Conservation (phyloP, 2,329 filamentous ascomycete species). For the Botrytis porri region DNA sequence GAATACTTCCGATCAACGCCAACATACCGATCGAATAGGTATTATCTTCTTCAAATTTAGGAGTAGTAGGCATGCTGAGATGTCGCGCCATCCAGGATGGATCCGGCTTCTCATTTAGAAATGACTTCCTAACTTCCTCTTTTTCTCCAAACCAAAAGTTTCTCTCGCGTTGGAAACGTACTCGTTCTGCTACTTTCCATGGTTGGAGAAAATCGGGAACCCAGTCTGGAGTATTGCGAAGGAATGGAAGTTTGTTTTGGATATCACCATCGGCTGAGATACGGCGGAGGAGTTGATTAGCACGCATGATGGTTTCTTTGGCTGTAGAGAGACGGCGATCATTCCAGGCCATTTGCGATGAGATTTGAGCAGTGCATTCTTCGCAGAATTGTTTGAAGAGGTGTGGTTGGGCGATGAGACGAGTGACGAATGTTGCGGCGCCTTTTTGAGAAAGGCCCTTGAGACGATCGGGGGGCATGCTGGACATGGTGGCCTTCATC, state of each 20-base stretch:
- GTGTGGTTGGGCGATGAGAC: slow-evolving; percentile 16
- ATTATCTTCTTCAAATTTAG: slow-evolving; percentile 5
- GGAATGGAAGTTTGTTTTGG: slow-evolving; percentile 24
- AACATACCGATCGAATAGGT: slow-evolving; percentile 17
- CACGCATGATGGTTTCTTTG: slow-evolving; percentile 19
- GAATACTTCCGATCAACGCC: slow-evolving; percentile 15
- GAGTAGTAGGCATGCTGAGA: not conserved
- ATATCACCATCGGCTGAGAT: slow-evolving; percentile 19
- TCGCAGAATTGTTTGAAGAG: slow-evolving; percentile 24
- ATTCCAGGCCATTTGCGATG: slow-evolving; percentile 22
- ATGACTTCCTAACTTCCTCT: slow-evolving; percentile 11
- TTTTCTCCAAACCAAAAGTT: slow-evolving; percentile 25
- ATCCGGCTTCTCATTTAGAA: slow-evolving; percentile 1
- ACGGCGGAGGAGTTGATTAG: slow-evolving; percentile 20
- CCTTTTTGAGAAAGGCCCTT: slow-evolving; percentile 17
- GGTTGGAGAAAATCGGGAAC: slow-evolving; percentile 23
- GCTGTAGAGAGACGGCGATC: slow-evolving; percentile 18
- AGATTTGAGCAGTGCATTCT: slow-evolving; percentile 20
- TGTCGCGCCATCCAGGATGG: slow-evolving; percentile 9
- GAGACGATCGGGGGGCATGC: slow-evolving; percentile 31
- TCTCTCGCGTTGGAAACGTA: slow-evolving; percentile 17
- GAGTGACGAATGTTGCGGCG: slow-evolving; percentile 17
- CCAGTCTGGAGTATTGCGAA: slow-evolving; percentile 21
- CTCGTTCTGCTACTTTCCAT: slow-evolving; percentile 20
- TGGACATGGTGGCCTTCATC: slow-evolving; percentile 22